These are phyloP conservation scores for Penicillium psychrosexuale DNA, from an alignment of 2,329 filamentous ascomycete genomes.

Conservation along the genomic window DNA sequence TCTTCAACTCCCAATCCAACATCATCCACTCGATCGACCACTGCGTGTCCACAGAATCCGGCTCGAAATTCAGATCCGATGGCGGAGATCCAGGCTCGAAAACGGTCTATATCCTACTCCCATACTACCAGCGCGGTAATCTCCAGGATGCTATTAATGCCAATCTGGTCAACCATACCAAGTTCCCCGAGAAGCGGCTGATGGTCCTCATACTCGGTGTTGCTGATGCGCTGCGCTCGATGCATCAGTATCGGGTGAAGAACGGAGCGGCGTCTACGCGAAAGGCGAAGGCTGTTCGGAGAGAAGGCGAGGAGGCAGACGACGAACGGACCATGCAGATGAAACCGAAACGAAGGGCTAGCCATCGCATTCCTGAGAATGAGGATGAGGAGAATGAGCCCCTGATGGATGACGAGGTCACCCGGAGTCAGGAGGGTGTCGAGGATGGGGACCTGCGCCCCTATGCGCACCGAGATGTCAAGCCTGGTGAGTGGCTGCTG, in stretches of 20 bases:
- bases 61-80: constrained; percentile 54
- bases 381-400: constrained; percentile 78
- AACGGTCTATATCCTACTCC: constrained; percentile 93
- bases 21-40: constrained; percentile 87
- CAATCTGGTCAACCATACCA: constrained; percentile 90
- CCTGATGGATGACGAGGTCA: constrained; percentile 75
- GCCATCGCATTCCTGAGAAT: constrained; percentile 53
- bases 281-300: constrained; percentile 55
- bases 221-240: constrained; percentile 78
- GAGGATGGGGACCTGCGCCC: constrained; percentile 68
- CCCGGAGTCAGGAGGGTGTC: constrained; percentile 63
- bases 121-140: constrained; percentile 93
- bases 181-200: constrained; percentile 80
- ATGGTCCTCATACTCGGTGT: constrained; percentile 92
- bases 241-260: constrained; percentile 81
- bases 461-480: constrained; percentile 95
- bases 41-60: constrained; percentile 69
- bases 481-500: constrained; percentile 65
- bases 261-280: constrained; percentile 53
- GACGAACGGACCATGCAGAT: constrained; percentile 39
- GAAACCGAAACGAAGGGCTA: constrained; percentile 43
- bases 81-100: constrained; percentile 66
- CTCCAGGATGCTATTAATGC: constrained; percentile 98
- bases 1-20: constrained; percentile 77
- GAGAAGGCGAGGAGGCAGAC: constrained; percentile 56